Percentiles rank a stretch among this genome's conserved stretches.
Conservation (phyloP, 2,329 filamentous ascomycete genomes). For the Lojkania enalia region DNA sequence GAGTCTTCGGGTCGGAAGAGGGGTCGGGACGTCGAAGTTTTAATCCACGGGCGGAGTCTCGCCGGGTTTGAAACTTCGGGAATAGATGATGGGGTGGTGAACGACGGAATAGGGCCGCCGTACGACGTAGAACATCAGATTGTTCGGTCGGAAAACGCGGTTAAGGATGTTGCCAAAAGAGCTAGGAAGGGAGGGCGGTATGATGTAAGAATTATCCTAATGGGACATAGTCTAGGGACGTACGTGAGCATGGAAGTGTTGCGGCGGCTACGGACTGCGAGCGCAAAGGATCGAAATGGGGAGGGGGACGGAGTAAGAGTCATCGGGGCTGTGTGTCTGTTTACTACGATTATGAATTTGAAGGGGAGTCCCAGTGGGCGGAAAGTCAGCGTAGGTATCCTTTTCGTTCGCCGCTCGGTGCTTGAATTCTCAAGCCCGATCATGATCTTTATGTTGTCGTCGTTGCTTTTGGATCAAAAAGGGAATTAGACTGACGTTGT, state of each 20-base stretch:
- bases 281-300: conserved; percentile 27
- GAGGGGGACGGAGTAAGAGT: conserved; percentile 29
- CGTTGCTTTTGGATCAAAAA: no score
- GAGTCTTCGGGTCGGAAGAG: conserved; percentile 8
- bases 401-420: not conserved
- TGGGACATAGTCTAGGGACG: conserved; percentile 54
- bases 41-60: conserved; percentile 48
- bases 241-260: conserved; percentile 52
- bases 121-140: conserved; percentile 57
- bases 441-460: no score
- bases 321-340: conserved; percentile 46
- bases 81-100: not conserved
- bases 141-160: conserved; percentile 47
- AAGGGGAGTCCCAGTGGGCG: conserved; percentile 49
- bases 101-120: conserved; percentile 31
- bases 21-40: conserved; percentile 24
- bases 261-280: conserved; percentile 24
- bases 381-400: conserved; percentile 42
- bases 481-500: no score
- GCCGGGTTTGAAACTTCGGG: conserved; percentile 47
- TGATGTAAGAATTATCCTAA: conserved; percentile 43
- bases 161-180: conserved; percentile 46
- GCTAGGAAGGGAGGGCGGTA: conserved; percentile 20
- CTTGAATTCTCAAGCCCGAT: not conserved
- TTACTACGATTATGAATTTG: conserved; percentile 54